A percentile compares a stretch with the other conserved stretches of the same genome.
These are phyloP conservation scores for Trichoderma asperelloides DNA, from an alignment of 495 filamentous ascomycete genomes.

Conservation along the genomic window DNA sequence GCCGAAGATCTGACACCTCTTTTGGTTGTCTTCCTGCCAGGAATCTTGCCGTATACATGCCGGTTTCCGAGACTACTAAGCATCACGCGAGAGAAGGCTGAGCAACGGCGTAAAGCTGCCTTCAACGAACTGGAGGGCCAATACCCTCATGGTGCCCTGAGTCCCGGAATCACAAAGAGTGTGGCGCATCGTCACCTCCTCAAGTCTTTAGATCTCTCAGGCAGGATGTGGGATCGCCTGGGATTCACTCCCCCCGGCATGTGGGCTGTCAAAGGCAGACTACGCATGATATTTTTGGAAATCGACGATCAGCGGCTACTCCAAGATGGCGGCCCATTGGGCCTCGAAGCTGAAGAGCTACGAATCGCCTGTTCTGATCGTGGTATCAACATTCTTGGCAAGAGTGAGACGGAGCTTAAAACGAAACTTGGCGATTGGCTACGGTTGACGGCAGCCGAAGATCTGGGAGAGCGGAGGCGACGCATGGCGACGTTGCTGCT, in stretches of 20 bases:
- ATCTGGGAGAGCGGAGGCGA: slow-evolving; percentile 10
- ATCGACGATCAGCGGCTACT: slow-evolving; percentile 28
- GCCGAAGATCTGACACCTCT: slow-evolving; percentile 83
- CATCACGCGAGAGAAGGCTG: slow-evolving; percentile 40
- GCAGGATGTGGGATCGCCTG: slow-evolving; percentile 23
- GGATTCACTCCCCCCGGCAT: slow-evolving; percentile 16
- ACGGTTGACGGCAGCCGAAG: slow-evolving; percentile 15
- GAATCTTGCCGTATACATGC: slow-evolving; percentile 68
- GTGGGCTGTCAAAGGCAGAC: slow-evolving; percentile 5
- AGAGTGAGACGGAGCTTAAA: slow-evolving; percentile 21
- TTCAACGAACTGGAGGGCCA: slow-evolving; percentile 25
- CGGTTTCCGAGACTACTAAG: slow-evolving; percentile 66
- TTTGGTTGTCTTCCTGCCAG: slow-evolving; percentile 54
- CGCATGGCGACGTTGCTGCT: slow-evolving; percentile 12
- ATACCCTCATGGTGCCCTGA: neutral
- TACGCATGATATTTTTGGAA: slow-evolving; percentile 47
- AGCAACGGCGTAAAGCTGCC: slow-evolving; percentile 35
- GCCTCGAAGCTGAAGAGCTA: slow-evolving; percentile 32
- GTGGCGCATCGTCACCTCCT: slow-evolving; percentile 34
- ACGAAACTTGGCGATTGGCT: slow-evolving; percentile 27
- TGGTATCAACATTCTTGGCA: slow-evolving; percentile 27
- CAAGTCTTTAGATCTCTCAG: slow-evolving; percentile 22
- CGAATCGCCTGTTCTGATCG: slow-evolving; percentile 33
- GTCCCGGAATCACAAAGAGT: slow-evolving; percentile 10
- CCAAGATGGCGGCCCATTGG: slow-evolving; percentile 25